Evolutionary conservation across 306 rosid species (phyloP).

Genomic region (Hylodesmum podocarpum): DNA sequence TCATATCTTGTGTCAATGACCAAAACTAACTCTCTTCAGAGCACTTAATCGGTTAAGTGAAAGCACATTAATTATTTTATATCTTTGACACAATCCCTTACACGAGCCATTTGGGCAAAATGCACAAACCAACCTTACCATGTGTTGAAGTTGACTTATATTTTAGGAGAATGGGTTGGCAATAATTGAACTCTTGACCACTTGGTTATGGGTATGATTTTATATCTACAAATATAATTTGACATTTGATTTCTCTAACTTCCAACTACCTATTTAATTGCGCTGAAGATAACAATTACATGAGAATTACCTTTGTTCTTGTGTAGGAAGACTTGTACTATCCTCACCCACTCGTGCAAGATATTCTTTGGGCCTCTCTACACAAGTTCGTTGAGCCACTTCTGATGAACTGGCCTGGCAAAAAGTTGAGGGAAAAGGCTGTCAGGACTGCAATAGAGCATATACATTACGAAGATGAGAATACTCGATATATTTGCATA

Average conservation of each 20-base stretch:
- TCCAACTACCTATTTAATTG: slow-evolving; percentile 27
- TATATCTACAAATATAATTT: slow-evolving; percentile 8
- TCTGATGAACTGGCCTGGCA: slow-evolving; percentile 84
- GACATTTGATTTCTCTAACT: slow-evolving; percentile 16
- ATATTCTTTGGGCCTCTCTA: slow-evolving; percentile 81
- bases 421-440: slow-evolving; percentile 82
- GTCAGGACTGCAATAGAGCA: slow-evolving; percentile 61
- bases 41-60: not conserved
- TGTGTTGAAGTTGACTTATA: not conserved
- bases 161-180: not conserved
- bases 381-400: slow-evolving; percentile 71
- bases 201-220: slow-evolving; percentile 7
- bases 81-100: not conserved
- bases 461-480: slow-evolving; percentile 91
- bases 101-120: not conserved
- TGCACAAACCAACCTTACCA: not conserved
- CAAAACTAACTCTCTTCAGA: not conserved
- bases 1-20: not conserved
- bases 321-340: slow-evolving; percentile 88
- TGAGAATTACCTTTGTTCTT: slow-evolving; percentile 30
- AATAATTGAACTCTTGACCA: not conserved
- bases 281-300: slow-evolving; percentile 17
- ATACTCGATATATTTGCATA: slow-evolving; percentile 92
- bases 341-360: slow-evolving; percentile 86
- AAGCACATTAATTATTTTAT: not conserved